Percentiles rank a stretch among this genome's conserved stretches.
Conservation (phyloP, 768 basidiomycete genomes). For the Mycena latifolia region DNA sequence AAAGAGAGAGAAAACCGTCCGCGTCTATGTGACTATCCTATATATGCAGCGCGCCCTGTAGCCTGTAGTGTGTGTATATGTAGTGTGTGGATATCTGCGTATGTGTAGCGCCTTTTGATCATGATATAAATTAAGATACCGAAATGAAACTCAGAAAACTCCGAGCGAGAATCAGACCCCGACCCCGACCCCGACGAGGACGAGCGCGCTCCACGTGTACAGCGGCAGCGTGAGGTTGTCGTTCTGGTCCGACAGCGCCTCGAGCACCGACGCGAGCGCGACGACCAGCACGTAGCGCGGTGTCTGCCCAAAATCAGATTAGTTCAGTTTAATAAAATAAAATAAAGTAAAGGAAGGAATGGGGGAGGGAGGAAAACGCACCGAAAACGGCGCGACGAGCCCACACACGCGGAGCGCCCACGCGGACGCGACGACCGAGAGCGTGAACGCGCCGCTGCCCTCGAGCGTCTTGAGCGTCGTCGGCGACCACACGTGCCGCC, state of each 20-base stretch:
- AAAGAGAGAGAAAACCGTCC: too few relatives aligned
- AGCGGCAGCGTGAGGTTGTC: constrained; percentile 98
- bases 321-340: too few relatives aligned
- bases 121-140: too few relatives aligned
- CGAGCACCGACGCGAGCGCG: constrained; percentile 78
- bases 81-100: too few relatives aligned
- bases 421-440: constrained; percentile 77
- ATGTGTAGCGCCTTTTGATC: too few relatives aligned
- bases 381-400: constrained; percentile 80
- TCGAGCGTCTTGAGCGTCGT: constrained; percentile 91
- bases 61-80: too few relatives aligned
- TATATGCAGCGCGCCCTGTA: too few relatives aligned
- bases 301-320: too few relatives aligned
- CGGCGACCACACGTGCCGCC: constrained; percentile 86
- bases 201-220: constrained; percentile 93
- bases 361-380: constrained; percentile 55
- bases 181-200: constrained; percentile 58
- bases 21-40: too few relatives aligned
- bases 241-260: constrained; percentile 95
- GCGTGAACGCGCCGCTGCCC: constrained; percentile 86
- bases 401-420: constrained; percentile 80
- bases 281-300: constrained; percentile 74
- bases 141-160: too few relatives aligned
- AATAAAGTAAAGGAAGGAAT: too few relatives aligned
- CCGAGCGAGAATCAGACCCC: too few relatives aligned